Evolutionary conservation across 257 asterid species (phyloP), one percentile per base, ranked within the genome.

Genomic region (Rauvolfia tetraphylla): DNA sequence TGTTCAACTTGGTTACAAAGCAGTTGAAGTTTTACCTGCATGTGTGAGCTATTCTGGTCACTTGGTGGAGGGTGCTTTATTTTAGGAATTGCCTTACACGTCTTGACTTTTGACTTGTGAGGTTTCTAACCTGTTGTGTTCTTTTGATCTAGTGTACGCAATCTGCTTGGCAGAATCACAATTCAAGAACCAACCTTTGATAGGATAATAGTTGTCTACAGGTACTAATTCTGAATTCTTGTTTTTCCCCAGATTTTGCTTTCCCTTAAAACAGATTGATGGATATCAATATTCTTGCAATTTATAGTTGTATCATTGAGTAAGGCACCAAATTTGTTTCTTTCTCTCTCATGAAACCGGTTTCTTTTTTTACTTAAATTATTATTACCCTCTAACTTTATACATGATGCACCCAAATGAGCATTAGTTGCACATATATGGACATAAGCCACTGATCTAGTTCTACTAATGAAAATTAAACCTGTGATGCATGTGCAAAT

Each of bases 181-280:
- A 92, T 95, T 82, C 99, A 95, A 85, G 98, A 95, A 79, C 99
- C 99, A 53, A 92, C 99, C 42, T 92, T 95, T 82, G 99, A 95
- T 85, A 86, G 99, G 92, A 92, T 95, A 80, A 95, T 92, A 72
- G 98, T 95, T 81, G 89, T 95, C 79, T 95, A 95, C 96, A 92
- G 99, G 99, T 95, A 91, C 70, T 73, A 22, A 25, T 78, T 77
- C 77, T 63, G 71, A 46, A 25, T 72, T 81, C 81, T 38, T 67
- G 31, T 67, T 38, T 65, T 67, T 33, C 33, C 49, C 38, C 25
- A 27, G 51, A 22, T 38, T 67, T 65, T 59, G n/a, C 34, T 39
- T 20, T 34, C 38, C 65, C 22, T 77, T 69, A 3, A 11, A 61
- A 29, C 31, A 25, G 15, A 63, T 33, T 12, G 5, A 23, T 63